Percentiles rank a stretch among this genome's conserved stretches.
Evolutionary conservation across 441 rosid species (phyloP).

Genomic region (Brassica hybrid): DNA sequence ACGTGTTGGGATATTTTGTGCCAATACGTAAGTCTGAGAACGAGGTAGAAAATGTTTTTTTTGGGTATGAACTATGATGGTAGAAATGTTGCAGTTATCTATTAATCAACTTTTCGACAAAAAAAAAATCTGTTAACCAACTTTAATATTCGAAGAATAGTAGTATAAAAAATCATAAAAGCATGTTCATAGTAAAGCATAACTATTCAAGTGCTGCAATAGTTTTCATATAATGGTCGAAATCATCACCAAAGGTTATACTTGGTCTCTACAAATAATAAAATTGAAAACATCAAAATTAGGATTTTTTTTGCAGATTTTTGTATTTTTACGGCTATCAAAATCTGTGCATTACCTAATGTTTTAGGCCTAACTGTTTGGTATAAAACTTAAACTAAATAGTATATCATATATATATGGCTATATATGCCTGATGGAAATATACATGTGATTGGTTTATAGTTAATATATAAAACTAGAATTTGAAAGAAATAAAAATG

Average conservation of each 20-base stretch:
- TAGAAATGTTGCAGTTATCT: not conserved
- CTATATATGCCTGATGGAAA: conserved; percentile 7
- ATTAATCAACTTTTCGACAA: not conserved
- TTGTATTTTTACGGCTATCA: not conserved
- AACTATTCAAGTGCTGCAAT: not conserved
- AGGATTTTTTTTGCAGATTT: not conserved
- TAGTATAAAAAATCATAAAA: not conserved
- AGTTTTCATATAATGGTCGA: not conserved
- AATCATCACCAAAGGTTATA: conserved; percentile 15
- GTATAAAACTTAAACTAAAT: not conserved
- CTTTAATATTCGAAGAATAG: not conserved
- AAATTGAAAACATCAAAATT: not conserved
- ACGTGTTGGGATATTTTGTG: conserved; percentile 8
- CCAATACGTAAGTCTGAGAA: not conserved
- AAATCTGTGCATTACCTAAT: conserved; percentile 28
- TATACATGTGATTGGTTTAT: conserved; percentile 15
- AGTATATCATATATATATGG: not conserved
- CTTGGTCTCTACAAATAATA: not conserved
- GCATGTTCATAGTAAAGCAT: not conserved
- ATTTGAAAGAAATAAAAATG: not conserved
- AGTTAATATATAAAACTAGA: not conserved
- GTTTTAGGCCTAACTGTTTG: not conserved
- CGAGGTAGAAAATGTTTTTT: not conserved
- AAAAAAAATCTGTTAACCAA: not conserved
- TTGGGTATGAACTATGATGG: too few relatives aligned